Base-by-base conservation (phyloP, 371 early-diverging fungal species). In the Rhizopus microsporus region DNA sequence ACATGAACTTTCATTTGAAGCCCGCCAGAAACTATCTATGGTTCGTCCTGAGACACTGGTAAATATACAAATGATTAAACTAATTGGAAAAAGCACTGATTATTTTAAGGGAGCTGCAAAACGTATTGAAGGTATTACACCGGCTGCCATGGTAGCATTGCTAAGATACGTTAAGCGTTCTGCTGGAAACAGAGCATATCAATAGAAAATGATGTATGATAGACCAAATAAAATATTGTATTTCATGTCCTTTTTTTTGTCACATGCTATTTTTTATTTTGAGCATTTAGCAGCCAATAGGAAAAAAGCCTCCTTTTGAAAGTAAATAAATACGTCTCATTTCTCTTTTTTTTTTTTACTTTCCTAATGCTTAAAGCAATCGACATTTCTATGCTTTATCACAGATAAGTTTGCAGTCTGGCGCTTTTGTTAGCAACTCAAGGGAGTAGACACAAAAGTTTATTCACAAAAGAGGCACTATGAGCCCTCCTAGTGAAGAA, bases 91-190 rank as follows among this genome's bases (percentile, higher is more conserved):
- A 32, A 15, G 7, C 30, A 30, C 16, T 5, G 35, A 10, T 9
- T 23, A 0, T 43, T 42, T 34, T 42, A 43, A 86, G 86, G 91
- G 91, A 31, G 90, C 89, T 1, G 91, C 89, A n/a, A 89, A 90
- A 68, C 80, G 91, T n/a, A 87, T 92, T 45, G 91, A 88, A 54
- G 92, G 92, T 0, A 85, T 92, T 69, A 91, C 91, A 34, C 92
- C 93, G 13, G 86, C 86, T 0, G 85, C 84, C 8, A 82, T 92
- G 61, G 65, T 92, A n/a, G 81, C 84, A 7, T 64, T 92, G 45
- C 77, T 92, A 56, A 84, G 82, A 43, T 73, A 88, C 54, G 84
- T 80, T 3, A 77, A 78, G 31, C 68, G 76, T 9, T 56, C 54
- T 7, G 46, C 29, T 12, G 29, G 29, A 46, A 46, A 23, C 29